Conservation (phyloP, 1,139 yeast genomes). For the Taiozyma sp. region DNA sequence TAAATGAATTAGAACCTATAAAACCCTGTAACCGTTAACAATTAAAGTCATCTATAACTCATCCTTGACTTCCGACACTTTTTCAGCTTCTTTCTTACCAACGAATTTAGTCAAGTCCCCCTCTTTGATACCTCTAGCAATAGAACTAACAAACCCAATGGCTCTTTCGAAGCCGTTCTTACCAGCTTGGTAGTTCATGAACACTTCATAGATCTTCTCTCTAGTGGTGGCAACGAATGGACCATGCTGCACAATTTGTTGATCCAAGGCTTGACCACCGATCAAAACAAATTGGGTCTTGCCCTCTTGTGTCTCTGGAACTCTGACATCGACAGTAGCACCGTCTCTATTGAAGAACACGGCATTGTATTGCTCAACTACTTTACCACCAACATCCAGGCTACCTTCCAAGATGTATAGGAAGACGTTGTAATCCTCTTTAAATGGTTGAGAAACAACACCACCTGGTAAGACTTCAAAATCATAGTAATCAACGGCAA, state of each 20-base stretch:
- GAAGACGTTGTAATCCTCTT: constrained; percentile 66
- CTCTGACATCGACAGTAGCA: constrained; percentile 46
- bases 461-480: constrained; percentile 68
- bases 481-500: constrained; percentile 79
- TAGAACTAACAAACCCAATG: constrained; percentile 62
- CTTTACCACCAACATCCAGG: constrained; percentile 43
- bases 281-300: constrained; percentile 52
- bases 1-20: not conserved
- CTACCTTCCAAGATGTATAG: constrained; percentile 66
- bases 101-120: not conserved
- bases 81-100: not conserved
- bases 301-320: constrained; percentile 32
- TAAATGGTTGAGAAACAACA: constrained; percentile 55
- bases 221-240: constrained; percentile 77
- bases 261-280: constrained; percentile 77
- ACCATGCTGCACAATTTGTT: constrained; percentile 81
- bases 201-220: constrained; percentile 62
- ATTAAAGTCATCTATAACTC: not conserved
- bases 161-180: constrained; percentile 74
- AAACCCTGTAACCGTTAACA: not conserved
- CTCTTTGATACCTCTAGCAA: constrained; percentile 22
- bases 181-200: constrained; percentile 63
- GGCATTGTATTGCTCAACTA: constrained; percentile 44
- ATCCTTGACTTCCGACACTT: not conserved
- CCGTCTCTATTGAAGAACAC: constrained; percentile 70